phyloP scores from a whole-genome alignment of 73 alveolate species.

The Paramecium sexaurelia region DNA sequence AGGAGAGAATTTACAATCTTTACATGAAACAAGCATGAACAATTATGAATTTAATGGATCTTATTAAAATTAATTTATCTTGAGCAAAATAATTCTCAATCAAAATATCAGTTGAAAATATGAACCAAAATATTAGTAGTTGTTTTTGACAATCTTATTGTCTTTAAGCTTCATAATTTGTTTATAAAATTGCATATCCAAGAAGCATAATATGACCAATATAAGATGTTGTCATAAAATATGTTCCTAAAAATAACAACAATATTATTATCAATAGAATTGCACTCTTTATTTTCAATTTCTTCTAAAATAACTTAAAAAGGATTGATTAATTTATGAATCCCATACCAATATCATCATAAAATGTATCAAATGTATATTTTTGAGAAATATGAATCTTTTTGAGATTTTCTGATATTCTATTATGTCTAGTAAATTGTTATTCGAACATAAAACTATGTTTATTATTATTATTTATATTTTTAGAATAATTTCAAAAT shows the following conservation, averaged over 20 bases:
- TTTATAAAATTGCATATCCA: not conserved
- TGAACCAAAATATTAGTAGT: not conserved
- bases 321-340: not conserved
- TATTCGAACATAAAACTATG: not conserved
- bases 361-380: not conserved
- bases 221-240: not conserved
- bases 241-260: not conserved
- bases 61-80: not conserved
- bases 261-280: not conserved
- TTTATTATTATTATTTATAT: not conserved
- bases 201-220: not conserved
- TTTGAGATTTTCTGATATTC: not conserved
- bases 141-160: not conserved
- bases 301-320: not conserved
- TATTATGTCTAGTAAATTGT: not conserved
- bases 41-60: not conserved
- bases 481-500: too few relatives aligned
- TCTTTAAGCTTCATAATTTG: not conserved
- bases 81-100: not conserved
- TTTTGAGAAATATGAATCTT: not conserved
- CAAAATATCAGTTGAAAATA: not conserved
- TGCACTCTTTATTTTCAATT: not conserved
- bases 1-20: not conserved
- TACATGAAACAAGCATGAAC: not conserved
- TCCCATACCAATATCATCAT: not conserved